phyloP scores from a whole-genome alignment of 139 green algal genomes.

The Chlorella sp. region DNA sequence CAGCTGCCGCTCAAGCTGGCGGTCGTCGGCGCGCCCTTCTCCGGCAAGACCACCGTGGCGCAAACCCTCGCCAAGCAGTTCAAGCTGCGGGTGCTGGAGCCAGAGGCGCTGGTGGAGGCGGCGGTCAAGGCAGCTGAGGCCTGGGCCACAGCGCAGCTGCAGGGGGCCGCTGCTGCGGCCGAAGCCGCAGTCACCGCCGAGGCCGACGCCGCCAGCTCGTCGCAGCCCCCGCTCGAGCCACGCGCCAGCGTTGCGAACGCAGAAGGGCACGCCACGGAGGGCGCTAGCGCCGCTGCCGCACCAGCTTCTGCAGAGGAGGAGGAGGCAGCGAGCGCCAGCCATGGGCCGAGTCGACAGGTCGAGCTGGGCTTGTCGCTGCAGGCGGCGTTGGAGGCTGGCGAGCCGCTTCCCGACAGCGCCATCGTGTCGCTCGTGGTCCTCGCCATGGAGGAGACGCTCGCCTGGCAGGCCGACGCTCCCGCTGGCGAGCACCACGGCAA shows the following conservation, averaged over 20 bases:
- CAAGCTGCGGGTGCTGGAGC: conserved; percentile 37
- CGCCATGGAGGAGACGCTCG: not conserved
- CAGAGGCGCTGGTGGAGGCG: conserved; percentile 35
- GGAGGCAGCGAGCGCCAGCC: too few relatives aligned
- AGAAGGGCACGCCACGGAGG: conserved; percentile 25
- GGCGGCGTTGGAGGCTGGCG: conserved; percentile 38
- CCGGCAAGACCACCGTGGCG: conserved; percentile 57
- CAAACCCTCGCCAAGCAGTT: conserved; percentile 32
- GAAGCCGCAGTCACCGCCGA: conserved; percentile 10
- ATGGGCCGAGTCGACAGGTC: too few relatives aligned
- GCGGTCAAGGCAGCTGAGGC: conserved; percentile 28
- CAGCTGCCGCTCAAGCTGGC: conserved; percentile 42
- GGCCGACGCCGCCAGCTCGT: not conserved
- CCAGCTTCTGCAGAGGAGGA: too few relatives aligned
- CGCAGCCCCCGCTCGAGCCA: not conserved
- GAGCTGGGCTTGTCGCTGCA: conserved; percentile 17
- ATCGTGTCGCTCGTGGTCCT: not conserved
- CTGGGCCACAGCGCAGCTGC: conserved; percentile 4
- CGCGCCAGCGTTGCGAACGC: too few relatives aligned
- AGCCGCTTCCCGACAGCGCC: conserved; percentile 4
- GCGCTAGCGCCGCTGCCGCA: too few relatives aligned
- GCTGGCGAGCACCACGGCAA: not conserved
- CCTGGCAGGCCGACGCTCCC: not conserved
- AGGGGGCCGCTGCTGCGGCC: not conserved
- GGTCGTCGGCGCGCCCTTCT: conserved; percentile 53